Percentiles rank a stretch among this genome's conserved stretches.
phyloP scores from a whole-genome alignment of 305 asterid species.

The Fraxinus platypoda region DNA sequence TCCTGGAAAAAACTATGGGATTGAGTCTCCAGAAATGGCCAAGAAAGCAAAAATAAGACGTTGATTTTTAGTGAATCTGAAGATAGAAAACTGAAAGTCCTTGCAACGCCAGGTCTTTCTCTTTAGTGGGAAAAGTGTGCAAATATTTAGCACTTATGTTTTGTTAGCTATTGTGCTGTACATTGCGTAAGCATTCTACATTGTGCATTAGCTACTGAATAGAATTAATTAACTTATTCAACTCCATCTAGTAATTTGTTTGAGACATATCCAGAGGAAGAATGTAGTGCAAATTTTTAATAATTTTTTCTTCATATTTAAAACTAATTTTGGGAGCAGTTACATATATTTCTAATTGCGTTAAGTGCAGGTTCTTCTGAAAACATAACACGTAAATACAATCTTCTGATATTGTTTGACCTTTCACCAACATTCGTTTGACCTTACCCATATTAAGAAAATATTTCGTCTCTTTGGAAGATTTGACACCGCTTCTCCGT shows the following conservation, averaged over 20 bases:
- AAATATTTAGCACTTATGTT: neutral
- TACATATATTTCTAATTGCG: neutral
- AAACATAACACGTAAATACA: neutral
- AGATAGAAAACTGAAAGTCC: neutral
- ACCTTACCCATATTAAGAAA: neutral
- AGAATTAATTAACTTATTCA: neutral
- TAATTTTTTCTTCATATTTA: neutral
- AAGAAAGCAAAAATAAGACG: neutral
- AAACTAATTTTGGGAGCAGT: neutral
- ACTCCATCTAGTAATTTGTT: neutral
- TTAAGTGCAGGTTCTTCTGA: neutral
- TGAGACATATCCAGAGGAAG: neutral
- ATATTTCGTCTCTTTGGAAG: neutral
- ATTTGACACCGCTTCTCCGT: neutral
- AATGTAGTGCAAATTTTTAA: neutral
- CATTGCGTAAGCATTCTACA: neutral
- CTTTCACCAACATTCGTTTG: neutral
- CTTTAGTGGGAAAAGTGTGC: neutral
- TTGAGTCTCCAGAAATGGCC: neutral
- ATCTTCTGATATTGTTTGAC: neutral
- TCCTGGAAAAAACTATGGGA: neutral
- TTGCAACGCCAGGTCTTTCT: neutral
- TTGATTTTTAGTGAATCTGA: neutral
- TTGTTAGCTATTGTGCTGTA: neutral
- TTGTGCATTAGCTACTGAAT: neutral